Base-by-base conservation (phyloP, 352 stramenopile species). In the Phytophthora fragariaefolia region DNA sequence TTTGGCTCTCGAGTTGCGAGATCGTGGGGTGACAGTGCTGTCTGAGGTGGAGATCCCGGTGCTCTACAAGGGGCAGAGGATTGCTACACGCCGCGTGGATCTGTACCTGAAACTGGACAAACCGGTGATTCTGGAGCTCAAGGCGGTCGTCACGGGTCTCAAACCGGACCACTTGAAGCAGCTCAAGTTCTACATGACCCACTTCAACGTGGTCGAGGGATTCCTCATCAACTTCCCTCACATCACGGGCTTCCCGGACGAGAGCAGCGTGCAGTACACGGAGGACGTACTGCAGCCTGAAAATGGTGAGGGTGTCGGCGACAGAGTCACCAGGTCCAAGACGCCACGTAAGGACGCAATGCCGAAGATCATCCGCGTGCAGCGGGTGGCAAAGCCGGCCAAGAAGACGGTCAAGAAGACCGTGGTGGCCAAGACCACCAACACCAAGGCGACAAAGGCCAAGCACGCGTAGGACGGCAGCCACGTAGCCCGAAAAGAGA, bases 151-250 rank as follows among this genome's bases (percentile, higher is more conserved):
- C 12, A 65, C 47, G 24, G 53, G 30, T 0, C 63, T 80, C 32
- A 65, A 55, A 27, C 18, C 57, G 0, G 62, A 71, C 6, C 50
- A 82, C 13, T 20, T 74, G 20, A 73, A 68, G 42, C 74, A 82
- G 43, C 74, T 82, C 23, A 66, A 78, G 30, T 82, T 76, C 47
- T 82, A 82, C 68, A 69, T 82, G 67, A 67, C 49, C 18, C 52
- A 76, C 42, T 82, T 78, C 40, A 48, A 69, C 13, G 69, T 78
- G 28, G 36, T 23, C 12, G 63, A 75, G 8, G 75, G 75, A n/a
- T 60, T 72, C 22, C 69, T 83, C 49, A 78, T 83, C 55, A 83
- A 83, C 56, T 83, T 83, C 30, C 75, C 75, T 0, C 70, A 74
- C 30, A 12, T 67, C 3, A 63, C 50, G n/a, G 59, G 58, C 10